Conservation (phyloP, 345 rosid genomes). For the Eucalyptus victrix region DNA sequence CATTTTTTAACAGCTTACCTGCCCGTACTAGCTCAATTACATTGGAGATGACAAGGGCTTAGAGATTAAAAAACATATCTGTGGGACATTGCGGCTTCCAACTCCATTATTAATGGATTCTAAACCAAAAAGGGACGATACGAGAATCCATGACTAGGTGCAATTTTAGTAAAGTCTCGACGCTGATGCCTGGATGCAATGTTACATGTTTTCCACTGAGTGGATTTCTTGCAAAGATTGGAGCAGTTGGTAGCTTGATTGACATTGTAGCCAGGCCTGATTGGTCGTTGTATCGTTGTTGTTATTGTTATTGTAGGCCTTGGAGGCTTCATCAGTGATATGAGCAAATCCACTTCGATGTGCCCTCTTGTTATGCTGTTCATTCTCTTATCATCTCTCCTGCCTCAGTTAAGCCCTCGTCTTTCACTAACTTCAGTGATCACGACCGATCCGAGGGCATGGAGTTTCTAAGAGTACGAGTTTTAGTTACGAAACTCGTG, state of each 20-base stretch:
- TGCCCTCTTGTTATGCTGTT: background rate
- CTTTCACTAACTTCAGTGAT: background rate
- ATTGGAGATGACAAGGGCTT: background rate
- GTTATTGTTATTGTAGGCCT: background rate
- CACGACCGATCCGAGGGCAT: background rate
- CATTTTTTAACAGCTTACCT: background rate
- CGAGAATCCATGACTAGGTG: background rate
- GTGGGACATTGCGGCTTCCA: background rate
- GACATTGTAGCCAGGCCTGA: background rate
- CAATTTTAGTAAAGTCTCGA: background rate
- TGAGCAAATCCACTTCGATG: background rate
- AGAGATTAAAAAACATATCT: background rate
- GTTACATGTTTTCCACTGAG: background rate
- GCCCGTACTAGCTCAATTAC: conserved; percentile 2
- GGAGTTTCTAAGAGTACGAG: background rate
- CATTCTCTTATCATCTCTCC: background rate
- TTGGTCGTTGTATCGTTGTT: background rate
- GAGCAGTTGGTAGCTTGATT: background rate
- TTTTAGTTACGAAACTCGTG: background rate
- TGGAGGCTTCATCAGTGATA: background rate
- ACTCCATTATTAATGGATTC: background rate
- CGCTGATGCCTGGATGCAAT: background rate
- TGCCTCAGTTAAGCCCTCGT: background rate
- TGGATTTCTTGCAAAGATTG: background rate
- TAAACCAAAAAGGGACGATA: background rate